These are phyloP conservation scores for Ogataea sp. DNA, from an alignment of 805 yeast species.

Conservation along the genomic window DNA sequence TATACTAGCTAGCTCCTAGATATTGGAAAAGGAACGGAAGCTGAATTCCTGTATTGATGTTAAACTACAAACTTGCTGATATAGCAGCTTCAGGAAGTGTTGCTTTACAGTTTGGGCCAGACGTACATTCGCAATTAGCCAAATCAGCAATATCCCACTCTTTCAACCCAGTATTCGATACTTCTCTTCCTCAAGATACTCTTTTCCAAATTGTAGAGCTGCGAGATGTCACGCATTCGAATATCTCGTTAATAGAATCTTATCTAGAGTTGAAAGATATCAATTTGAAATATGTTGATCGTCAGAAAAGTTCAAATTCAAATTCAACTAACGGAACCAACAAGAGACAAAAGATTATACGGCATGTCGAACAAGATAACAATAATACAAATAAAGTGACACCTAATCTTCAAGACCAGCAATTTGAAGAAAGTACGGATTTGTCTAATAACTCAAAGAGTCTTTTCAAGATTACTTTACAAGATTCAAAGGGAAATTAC, in stretches of 20 bases:
- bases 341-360: slow-evolving; percentile 25
- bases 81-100: not conserved
- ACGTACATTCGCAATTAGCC: not conserved
- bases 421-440: slow-evolving; percentile 2
- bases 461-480: slow-evolving; percentile 48
- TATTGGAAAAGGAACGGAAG: too few species aligned
- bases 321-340: not conserved
- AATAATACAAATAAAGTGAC: too few species aligned
- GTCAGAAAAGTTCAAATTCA: slow-evolving; percentile 22
- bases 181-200: not conserved
- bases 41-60: too few species aligned
- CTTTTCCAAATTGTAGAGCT: slow-evolving; percentile 48
- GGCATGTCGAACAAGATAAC: slow-evolving; percentile 28
- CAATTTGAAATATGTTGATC: slow-evolving; percentile 51
- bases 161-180: not conserved
- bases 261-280: slow-evolving; percentile 46
- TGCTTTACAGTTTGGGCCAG: not conserved
- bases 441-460: not conserved
- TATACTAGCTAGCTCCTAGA: too few species aligned
- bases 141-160: not conserved
- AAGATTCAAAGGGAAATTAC: slow-evolving; percentile 41
- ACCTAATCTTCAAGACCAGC: too few species aligned
- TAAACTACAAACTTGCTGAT: not conserved
- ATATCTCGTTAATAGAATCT: slow-evolving; percentile 45
- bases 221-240: slow-evolving; percentile 44